Conservation (phyloP, 2,329 filamentous ascomycete species). For the Ascochyta fabae region DNA sequence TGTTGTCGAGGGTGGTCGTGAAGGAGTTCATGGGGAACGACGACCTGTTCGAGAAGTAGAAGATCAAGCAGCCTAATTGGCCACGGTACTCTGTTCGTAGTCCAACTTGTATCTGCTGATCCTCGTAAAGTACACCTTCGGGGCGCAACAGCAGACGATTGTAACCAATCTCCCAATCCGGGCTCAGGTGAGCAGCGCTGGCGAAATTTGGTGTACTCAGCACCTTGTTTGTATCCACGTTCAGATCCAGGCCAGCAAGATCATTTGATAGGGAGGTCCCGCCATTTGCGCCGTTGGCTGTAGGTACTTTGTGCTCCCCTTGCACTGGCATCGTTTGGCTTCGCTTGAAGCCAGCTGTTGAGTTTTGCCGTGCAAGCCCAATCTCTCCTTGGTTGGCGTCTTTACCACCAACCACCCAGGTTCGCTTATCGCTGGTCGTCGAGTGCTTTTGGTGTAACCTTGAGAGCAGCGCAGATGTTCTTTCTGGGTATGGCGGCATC, state of each 20-base stretch:
- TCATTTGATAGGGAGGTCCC: conserved; percentile 60
- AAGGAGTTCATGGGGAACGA: conserved; percentile 85
- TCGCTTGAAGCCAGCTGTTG: conserved; percentile 75
- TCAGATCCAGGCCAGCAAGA: conserved; percentile 83
- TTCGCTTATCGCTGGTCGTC: conserved; percentile 90
- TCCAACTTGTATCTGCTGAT: conserved; percentile 91
- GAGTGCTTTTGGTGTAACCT: conserved; percentile 93
- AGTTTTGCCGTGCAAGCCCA: conserved; percentile 72
- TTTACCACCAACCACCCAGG: conserved; percentile 97
- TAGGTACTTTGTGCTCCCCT: conserved; percentile 36
- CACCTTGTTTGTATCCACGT: conserved; percentile 62
- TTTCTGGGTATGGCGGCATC: conserved; percentile 97
- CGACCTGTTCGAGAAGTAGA: conserved; percentile 96
- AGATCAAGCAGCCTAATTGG: conserved; percentile 92
- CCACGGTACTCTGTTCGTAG: conserved; percentile 91
- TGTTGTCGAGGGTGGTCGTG: conserved; percentile 88
- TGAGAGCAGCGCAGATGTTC: conserved; percentile 89
- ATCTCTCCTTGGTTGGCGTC: conserved; percentile 91
- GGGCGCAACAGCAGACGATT: conserved; percentile 78
- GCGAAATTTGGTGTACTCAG: conserved; percentile 81
- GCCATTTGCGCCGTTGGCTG: conserved; percentile 55
- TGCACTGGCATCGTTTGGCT: conserved; percentile 70
- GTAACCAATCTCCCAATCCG: conserved; percentile 92
- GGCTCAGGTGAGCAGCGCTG: conserved; percentile 88
- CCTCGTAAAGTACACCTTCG: conserved; percentile 93